Evolutionary conservation across 495 filamentous ascomycete genomes (phyloP).

Genomic region (Aspergillus baeticus): DNA sequence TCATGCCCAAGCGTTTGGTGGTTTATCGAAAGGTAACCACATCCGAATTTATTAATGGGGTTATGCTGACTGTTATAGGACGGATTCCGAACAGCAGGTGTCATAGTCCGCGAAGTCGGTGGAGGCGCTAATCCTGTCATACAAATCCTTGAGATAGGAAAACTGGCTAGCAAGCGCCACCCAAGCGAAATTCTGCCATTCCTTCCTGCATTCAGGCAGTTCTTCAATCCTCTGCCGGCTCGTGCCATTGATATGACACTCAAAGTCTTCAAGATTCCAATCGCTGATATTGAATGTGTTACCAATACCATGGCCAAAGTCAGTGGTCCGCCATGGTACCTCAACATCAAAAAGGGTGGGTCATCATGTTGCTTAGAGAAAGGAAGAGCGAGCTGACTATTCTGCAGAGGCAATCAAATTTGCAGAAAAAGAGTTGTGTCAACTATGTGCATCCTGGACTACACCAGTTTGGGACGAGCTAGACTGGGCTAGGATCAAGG

Average conservation of each 20-base stretch:
- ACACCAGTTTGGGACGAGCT: slow-evolving; percentile 78
- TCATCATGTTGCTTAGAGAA: neutral
- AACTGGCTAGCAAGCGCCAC: slow-evolving; percentile 59
- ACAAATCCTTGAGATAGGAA: slow-evolving; percentile 74
- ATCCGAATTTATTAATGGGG: neutral
- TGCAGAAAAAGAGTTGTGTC: slow-evolving; percentile 59
- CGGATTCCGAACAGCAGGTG: slow-evolving; percentile 73
- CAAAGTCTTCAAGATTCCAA: slow-evolving; percentile 62
- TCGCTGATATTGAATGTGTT: slow-evolving; percentile 76
- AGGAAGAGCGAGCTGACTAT: slow-evolving; percentile 13
- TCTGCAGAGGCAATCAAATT: slow-evolving; percentile 39
- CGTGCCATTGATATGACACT: slow-evolving; percentile 56
- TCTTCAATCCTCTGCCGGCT: slow-evolving; percentile 59
- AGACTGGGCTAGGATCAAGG: slow-evolving; percentile 77
- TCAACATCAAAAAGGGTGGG: slow-evolving; percentile 47
- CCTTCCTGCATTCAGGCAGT: slow-evolving; percentile 59
- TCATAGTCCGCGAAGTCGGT: slow-evolving; percentile 73
- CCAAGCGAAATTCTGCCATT: slow-evolving; percentile 79
- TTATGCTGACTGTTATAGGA: slow-evolving; percentile 49
- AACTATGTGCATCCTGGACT: slow-evolving; percentile 68
- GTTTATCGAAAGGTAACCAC: slow-evolving; percentile 61
- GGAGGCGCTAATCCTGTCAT: slow-evolving; percentile 61
- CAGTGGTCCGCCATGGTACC: slow-evolving; percentile 42
- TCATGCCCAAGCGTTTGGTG: slow-evolving; percentile 68
- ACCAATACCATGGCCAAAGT: slow-evolving; percentile 71